Conservation (phyloP, 108 stramenopile species). For the Nitzschia inconspicua region DNA sequence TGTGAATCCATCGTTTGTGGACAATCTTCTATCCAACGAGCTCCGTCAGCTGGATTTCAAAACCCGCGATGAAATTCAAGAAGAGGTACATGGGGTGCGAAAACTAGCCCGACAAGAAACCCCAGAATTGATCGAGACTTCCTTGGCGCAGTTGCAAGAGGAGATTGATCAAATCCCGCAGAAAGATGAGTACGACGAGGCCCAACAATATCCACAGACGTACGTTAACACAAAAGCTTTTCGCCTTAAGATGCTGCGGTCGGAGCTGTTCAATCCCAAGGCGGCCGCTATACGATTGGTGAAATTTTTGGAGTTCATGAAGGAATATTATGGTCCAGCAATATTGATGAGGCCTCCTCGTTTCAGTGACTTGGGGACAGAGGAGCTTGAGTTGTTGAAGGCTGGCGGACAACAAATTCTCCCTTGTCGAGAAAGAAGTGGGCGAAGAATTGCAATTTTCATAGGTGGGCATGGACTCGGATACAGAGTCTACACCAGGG, state of each 20-base stretch:
- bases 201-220: conserved; percentile 3
- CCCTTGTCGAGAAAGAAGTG: conserved; percentile 1
- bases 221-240: conserved; percentile 15
- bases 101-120: conserved; percentile 4
- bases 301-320: conserved; percentile 11
- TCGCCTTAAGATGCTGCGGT: conserved; percentile 30
- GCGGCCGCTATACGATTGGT: conserved; percentile 18
- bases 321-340: conserved; percentile 13
- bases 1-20: not conserved
- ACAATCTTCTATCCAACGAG: conserved; percentile 3
- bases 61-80: not conserved
- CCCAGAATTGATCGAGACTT: not conserved
- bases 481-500: too few relatives aligned
- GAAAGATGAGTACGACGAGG: conserved; percentile 5
- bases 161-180: not conserved
- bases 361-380: not conserved
- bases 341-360: not conserved
- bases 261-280: conserved; percentile 15
- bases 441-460: not conserved
- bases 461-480: too few relatives aligned
- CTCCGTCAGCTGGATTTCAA: not conserved
- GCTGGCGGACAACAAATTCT: not conserved
- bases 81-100: conserved; percentile 12
- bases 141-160: not conserved
- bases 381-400: not conserved